These are phyloP conservation scores for Guadua angustifolia DNA, from an alignment of 176 grass and related monocot genomes.

Conservation along the genomic window DNA sequence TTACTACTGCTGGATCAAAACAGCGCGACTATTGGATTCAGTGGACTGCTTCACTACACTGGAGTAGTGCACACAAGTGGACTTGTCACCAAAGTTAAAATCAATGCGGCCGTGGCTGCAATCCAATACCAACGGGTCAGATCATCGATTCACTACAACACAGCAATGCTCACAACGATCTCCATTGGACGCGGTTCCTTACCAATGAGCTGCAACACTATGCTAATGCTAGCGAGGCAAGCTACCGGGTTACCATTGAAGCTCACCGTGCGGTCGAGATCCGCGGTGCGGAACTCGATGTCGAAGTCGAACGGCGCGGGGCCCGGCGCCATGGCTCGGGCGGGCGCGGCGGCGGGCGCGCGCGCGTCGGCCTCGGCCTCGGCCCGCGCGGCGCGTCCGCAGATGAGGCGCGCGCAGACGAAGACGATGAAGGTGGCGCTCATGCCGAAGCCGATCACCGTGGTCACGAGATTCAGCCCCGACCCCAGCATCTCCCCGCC, in stretches of 20 bases:
- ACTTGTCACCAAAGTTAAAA: not conserved
- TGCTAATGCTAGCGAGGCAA: not conserved
- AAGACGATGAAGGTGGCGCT: conserved; percentile 97
- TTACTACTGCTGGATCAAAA: not conserved
- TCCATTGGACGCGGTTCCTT: not conserved
- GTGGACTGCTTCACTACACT: not conserved
- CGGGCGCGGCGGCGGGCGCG: conserved; percentile 5
- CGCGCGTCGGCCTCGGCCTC: conserved; percentile 37
- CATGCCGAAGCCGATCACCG: conserved; percentile 96
- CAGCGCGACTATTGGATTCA: not conserved
- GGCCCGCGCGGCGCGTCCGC: conserved; percentile 61
- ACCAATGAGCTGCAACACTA: not conserved
- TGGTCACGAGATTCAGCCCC: conserved; percentile 91
- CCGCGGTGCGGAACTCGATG: conserved; percentile 68
- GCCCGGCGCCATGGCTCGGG: conserved; percentile 44
- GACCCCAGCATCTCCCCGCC: conserved; percentile 69
- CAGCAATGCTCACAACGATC: conserved; percentile 11
- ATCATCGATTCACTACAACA: not conserved
- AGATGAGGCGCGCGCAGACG: conserved; percentile 89
- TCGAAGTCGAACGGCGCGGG: conserved; percentile 64
- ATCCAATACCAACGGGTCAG: not conserved
- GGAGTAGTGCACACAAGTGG: not conserved
- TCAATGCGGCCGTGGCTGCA: not conserved
- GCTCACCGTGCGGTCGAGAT: conserved; percentile 70
- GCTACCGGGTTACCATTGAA: not conserved